phyloP scores from a whole-genome alignment of 1,139 yeast species.

The Taphrina flavorubra region DNA sequence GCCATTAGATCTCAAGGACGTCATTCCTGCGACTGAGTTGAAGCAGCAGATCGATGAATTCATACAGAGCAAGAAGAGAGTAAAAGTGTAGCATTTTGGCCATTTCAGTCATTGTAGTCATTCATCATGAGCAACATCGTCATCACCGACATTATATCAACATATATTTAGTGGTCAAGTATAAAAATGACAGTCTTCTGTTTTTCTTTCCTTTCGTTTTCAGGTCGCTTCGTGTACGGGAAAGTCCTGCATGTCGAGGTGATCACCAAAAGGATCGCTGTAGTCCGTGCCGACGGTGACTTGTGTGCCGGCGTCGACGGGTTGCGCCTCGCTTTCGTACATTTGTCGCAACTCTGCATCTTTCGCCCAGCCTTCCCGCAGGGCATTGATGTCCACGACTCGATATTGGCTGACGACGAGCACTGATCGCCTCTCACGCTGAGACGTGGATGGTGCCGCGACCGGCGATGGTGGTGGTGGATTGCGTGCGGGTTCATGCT shows the following conservation, averaged over 20 bases:
- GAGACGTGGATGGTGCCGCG: background rate
- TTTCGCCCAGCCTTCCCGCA: background rate
- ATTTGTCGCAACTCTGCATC: slow-evolving; percentile 8
- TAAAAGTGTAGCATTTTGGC: background rate
- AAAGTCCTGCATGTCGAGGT: slow-evolving; percentile 16
- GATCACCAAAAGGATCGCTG: slow-evolving; percentile 15
- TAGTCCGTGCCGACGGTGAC: slow-evolving; percentile 17
- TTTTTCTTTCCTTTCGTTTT: background rate
- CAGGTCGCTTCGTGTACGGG: slow-evolving; percentile 5
- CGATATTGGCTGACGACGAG: slow-evolving; percentile 1
- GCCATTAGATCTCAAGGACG: slow-evolving; percentile 89
- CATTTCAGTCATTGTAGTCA: too few species aligned
- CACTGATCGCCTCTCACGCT: background rate
- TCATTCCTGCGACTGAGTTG: slow-evolving; percentile 57
- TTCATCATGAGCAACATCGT: background rate
- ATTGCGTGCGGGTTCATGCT: background rate
- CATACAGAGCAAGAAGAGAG: slow-evolving; percentile 35
- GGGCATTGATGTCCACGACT: background rate
- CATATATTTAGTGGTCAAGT: slow-evolving; percentile 1
- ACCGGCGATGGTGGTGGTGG: too few species aligned
- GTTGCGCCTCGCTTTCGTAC: slow-evolving; percentile 12
- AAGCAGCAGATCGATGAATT: slow-evolving; percentile 39
- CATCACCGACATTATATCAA: background rate
- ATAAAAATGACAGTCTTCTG: background rate
- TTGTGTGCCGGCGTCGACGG: slow-evolving; percentile 5